These are phyloP conservation scores for Puccinia triticina DNA, from an alignment of 1,284 basidiomycete genomes.

Conservation along the genomic window DNA sequence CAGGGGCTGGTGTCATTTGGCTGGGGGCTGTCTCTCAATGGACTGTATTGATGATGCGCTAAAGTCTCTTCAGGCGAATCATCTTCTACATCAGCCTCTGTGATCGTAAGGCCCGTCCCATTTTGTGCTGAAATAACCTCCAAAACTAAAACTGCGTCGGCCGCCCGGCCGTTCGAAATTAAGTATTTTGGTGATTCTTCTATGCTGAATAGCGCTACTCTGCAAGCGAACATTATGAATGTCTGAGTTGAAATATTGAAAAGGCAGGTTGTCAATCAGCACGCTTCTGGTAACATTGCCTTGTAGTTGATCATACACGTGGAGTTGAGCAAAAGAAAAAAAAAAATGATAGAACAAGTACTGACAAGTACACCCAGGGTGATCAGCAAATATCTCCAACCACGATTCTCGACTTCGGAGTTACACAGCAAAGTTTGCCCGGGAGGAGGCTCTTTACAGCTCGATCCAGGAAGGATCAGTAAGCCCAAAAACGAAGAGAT, in stretches of 20 bases:
- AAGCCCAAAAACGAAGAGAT: conserved; percentile 77
- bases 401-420: conserved; percentile 71
- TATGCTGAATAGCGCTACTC: conserved; percentile 84
- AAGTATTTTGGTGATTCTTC: conserved; percentile 92
- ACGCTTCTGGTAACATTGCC: background rate
- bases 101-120: conserved; percentile 70
- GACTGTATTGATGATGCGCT: background rate
- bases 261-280: conserved; percentile 64
- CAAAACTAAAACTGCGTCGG: conserved; percentile 79
- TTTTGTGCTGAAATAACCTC: conserved; percentile 83
- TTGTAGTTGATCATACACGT: background rate
- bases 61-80: conserved; percentile 27
- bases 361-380: conserved; percentile 66
- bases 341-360: background rate
- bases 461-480: conserved; percentile 73
- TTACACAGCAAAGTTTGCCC: conserved; percentile 65
- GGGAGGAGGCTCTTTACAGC: conserved; percentile 66
- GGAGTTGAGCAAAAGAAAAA: background rate
- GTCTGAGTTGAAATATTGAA: conserved; percentile 66
- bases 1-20: background rate
- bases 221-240: conserved; percentile 77
- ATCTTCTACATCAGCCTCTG: conserved; percentile 73
- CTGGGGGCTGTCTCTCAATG: conserved; percentile 11
- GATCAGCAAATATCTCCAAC: conserved; percentile 82
- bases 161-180: conserved; percentile 76